Evolutionary conservation across 441 rosid species (phyloP).

Genomic region (Mallotus repandus): DNA sequence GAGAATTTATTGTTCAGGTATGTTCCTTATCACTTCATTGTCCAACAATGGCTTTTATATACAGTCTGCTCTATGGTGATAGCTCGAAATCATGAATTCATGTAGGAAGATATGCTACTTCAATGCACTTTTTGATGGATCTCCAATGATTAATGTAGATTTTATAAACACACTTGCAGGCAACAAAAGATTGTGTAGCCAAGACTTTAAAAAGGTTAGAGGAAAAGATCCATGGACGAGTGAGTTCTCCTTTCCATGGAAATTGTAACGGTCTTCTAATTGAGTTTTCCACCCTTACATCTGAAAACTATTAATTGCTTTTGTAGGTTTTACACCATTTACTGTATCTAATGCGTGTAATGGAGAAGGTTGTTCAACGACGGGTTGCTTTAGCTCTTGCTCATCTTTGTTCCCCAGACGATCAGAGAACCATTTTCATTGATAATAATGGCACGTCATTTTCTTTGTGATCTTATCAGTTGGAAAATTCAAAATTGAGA

Average conservation of each 20-base stretch:
- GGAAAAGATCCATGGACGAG: slow-evolving; percentile 96
- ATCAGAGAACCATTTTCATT: slow-evolving; percentile 81
- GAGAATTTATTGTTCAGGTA: slow-evolving; percentile 98
- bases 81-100: slow-evolving; percentile 10
- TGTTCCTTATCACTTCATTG: slow-evolving; percentile 15
- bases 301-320: slow-evolving; percentile 21
- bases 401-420: slow-evolving; percentile 90
- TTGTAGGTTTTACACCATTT: slow-evolving; percentile 85
- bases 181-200: slow-evolving; percentile 97
- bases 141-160: slow-evolving; percentile 15
- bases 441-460: slow-evolving; percentile 65
- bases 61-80: neutral
- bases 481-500: neutral
- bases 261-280: slow-evolving; percentile 1
- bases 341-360: slow-evolving; percentile 79
- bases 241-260: slow-evolving; percentile 36
- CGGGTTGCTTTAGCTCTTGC: slow-evolving; percentile 93
- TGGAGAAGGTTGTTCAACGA: slow-evolving; percentile 82
- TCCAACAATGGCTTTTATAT: no score
- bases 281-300: slow-evolving; percentile 21
- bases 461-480: neutral
- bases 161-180: slow-evolving; percentile 46
- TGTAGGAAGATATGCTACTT: slow-evolving; percentile 1
- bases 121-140: slow-evolving; percentile 8
- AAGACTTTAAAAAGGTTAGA: slow-evolving; percentile 95